Conservation (phyloP, 768 basidiomycete species). For the Tulasnella sp. region DNA sequence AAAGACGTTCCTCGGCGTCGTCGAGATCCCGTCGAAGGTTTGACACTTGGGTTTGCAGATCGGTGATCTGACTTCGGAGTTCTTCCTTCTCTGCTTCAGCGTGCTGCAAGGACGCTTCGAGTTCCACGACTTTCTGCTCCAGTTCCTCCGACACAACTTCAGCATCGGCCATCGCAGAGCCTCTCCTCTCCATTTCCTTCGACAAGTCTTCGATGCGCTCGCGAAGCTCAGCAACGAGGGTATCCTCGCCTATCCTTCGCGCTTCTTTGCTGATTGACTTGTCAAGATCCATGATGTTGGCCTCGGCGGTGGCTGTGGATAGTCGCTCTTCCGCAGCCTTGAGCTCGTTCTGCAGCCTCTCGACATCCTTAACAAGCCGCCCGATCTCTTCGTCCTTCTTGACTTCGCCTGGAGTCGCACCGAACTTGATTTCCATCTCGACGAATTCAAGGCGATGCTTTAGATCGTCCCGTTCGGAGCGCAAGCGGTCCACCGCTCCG, state of each 20-base stretch:
- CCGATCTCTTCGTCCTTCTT: not conserved
- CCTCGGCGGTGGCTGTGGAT: not conserved
- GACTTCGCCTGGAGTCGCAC: not conserved
- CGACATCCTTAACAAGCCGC: not conserved
- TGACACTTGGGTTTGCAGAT: not conserved
- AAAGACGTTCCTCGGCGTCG: slow-evolving; percentile 24
- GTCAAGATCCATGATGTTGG: not conserved
- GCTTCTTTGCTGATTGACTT: not conserved
- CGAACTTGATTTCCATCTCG: slow-evolving; percentile 23
- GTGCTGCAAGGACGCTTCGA: not conserved
- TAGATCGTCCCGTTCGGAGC: slow-evolving; percentile 24
- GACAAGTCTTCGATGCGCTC: not conserved
- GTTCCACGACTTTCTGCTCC: not conserved
- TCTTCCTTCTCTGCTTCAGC: not conserved
- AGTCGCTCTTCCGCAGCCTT: not conserved
- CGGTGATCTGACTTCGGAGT: not conserved
- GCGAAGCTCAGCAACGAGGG: not conserved
- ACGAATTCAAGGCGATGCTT: slow-evolving; percentile 22
- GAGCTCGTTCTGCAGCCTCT: not conserved
- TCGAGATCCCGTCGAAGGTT: slow-evolving; percentile 34
- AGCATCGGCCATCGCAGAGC: not conserved
- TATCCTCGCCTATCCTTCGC: not conserved
- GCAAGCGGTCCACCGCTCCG: slow-evolving; percentile 22
- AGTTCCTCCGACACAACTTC: not conserved
- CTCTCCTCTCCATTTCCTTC: not conserved